phyloP scores from a whole-genome alignment of 73 alveolate species.

The Symbiodinium pilosum region DNA sequence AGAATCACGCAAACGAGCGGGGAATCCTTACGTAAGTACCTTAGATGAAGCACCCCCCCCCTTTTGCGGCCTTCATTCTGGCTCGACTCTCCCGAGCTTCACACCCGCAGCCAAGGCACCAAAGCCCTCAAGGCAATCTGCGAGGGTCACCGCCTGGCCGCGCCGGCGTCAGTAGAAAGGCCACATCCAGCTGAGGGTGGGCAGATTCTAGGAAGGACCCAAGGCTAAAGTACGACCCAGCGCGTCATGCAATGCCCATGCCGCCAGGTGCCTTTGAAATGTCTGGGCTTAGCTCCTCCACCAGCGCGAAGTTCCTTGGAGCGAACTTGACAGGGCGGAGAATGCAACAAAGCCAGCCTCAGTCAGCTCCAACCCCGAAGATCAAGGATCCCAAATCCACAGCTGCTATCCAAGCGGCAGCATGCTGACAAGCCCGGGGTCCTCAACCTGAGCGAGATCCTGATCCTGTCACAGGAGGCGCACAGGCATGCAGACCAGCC shows the following conservation, averaged over 20 bases:
- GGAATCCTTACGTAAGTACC: too few species aligned
- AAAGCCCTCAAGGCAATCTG: background rate
- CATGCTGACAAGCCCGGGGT: background rate
- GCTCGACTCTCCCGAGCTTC: too few species aligned
- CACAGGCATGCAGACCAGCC: too few species aligned
- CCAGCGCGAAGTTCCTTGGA: background rate
- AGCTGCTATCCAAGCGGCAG: background rate
- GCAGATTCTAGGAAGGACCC: too few species aligned
- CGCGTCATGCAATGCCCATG: too few species aligned
- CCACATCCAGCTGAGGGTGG: too few species aligned
- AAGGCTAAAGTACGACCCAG: too few species aligned
- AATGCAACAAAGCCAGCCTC: too few species aligned
- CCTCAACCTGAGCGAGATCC: background rate
- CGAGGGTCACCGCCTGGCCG: background rate
- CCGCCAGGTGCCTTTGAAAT: slow-evolving; percentile 1
- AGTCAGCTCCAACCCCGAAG: background rate
- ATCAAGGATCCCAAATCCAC: background rate
- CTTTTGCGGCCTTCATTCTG: background rate
- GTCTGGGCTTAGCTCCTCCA: background rate
- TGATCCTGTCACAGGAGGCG: background rate
- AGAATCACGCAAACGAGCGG: too few species aligned
- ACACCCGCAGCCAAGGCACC: background rate
- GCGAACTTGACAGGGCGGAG: too few species aligned
- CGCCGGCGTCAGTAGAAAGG: too few species aligned
- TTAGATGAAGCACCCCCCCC: too few species aligned